Evolutionary conservation across 139 green algal genomes (phyloP).

Genomic region (Pycnococcus provasolii): DNA sequence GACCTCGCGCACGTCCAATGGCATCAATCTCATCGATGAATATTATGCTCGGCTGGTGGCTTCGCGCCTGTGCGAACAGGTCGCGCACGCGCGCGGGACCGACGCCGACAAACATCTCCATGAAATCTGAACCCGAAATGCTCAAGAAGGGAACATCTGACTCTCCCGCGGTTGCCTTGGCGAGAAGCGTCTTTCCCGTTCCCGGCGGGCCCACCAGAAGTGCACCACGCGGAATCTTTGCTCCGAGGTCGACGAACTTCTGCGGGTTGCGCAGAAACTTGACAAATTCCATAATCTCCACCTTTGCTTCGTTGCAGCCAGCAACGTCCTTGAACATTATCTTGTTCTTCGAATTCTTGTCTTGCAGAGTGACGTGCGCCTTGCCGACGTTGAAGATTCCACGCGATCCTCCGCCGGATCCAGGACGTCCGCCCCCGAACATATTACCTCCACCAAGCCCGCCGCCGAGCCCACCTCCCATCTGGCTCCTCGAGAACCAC

Average conservation of each 20-base stretch:
- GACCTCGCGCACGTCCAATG: slow-evolving; percentile 59
- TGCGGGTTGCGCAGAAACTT: slow-evolving; percentile 56
- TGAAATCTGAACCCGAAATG: slow-evolving; percentile 93
- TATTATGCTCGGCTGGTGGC: slow-evolving; percentile 78
- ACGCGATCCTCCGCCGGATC: slow-evolving; percentile 39
- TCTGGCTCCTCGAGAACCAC: slow-evolving; percentile 65
- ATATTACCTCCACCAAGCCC: slow-evolving; percentile 22
- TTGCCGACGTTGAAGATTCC: slow-evolving; percentile 88
- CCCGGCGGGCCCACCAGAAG: slow-evolving; percentile 73
- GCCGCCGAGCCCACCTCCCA: slow-evolving; percentile 33
- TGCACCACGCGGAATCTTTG: slow-evolving; percentile 83
- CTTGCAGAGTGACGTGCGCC: slow-evolving; percentile 53
- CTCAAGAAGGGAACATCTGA: slow-evolving; percentile 73
- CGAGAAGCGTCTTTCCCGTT: slow-evolving; percentile 86
- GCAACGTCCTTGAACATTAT: slow-evolving; percentile 86
- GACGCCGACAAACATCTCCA: slow-evolving; percentile 92
- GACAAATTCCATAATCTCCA: slow-evolving; percentile 97
- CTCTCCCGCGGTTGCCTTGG: slow-evolving; percentile 76
- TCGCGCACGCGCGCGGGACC: slow-evolving; percentile 89
- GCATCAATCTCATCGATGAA: slow-evolving; percentile 93
- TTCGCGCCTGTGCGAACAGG: slow-evolving; percentile 76
- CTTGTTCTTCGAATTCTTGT: slow-evolving; percentile 84
- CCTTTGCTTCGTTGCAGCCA: slow-evolving; percentile 91
- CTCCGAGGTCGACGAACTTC: slow-evolving; percentile 42
- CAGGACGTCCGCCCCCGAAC: slow-evolving; percentile 14